Evolutionary conservation across 129 eudicot species (phyloP), one percentile per base, ranked within the genome.

Genomic region (Flaveria bidentis): DNA sequence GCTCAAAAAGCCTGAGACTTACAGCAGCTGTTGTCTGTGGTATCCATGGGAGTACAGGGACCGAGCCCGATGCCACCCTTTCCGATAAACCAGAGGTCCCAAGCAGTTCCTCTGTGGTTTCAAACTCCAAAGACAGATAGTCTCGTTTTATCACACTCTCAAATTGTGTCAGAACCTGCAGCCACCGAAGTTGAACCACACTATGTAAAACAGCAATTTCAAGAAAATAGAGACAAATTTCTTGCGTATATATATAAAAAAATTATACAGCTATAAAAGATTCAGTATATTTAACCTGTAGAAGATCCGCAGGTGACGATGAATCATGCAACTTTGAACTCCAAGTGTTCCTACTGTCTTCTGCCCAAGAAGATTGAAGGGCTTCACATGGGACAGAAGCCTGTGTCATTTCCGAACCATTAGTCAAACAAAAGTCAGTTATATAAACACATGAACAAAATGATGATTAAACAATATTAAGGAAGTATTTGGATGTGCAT

Each of bases 21-120:
- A 89, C 92, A 28, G 97, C 99, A 60, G 97, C 88, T 1, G 91
- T 84, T 16, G 99, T 94, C 81, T 83, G 89, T 22, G 99, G 97
- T 77, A 94, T 84, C 99, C 99, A 94, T 11, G 97, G 94, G 72
- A 94, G 99, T 12, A 81, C 86, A 17, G 90, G 78, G 60, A 86
- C 78, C 4, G 78, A 50, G 49, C 46, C 71, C 9, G 51, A 66
- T 16, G 15, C 78, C 36, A 69, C 81, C 67, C 46, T 58, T 78
- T 78, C 85, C 13, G 85, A 67, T 72, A 75, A 49, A 60, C 85
- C 85, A 56, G 82, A 81, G 42, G 78, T 78, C 46, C 87, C 76
- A 73, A 89, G 87, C 67, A 91, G 85, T 67, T 94, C 99, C 53
- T 78, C 87, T 1, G 96, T 89, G 13, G 96, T 91, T 85, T 94